These are phyloP conservation scores for Talaromyces islandicus DNA, from an alignment of 2,329 filamentous ascomycete genomes.

Conservation along the genomic window DNA sequence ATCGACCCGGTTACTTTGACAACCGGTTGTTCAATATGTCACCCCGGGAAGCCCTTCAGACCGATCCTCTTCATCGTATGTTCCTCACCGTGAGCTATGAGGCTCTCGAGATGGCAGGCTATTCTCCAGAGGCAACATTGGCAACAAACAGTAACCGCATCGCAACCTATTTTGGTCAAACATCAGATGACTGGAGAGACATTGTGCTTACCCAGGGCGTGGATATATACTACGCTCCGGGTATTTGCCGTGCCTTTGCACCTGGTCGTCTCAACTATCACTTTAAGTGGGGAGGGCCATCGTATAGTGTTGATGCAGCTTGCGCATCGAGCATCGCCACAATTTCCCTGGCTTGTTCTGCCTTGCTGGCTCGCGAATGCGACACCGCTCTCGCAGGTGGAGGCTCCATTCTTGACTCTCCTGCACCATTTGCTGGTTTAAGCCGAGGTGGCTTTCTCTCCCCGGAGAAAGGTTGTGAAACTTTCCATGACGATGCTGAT, in stretches of 20 bases:
- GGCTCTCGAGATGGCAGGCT: constrained; percentile 73
- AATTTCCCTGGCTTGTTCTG: constrained; percentile 57
- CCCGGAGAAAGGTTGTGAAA: constrained; percentile 65
- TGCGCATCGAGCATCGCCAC: constrained; percentile 70
- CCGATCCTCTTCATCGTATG: constrained; percentile 74
- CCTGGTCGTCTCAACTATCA: constrained; percentile 66
- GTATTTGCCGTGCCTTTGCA: constrained; percentile 55
- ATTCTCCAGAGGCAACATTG: constrained; percentile 64
- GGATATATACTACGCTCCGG: constrained; percentile 34
- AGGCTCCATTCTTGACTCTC: constrained; percentile 24
- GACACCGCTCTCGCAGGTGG: constrained; percentile 72
- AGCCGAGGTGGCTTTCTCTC: constrained; percentile 65
- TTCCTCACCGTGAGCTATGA: constrained; percentile 73
- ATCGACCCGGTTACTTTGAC: constrained; percentile 25
- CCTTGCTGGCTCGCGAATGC: constrained; percentile 68
- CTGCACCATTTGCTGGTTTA: constrained; percentile 21
- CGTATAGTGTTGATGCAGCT: constrained; percentile 67
- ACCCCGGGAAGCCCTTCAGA: constrained; percentile 42
- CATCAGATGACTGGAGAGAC: constrained; percentile 71
- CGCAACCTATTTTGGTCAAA: constrained; percentile 69
- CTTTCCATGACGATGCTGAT: constrained; percentile 73
- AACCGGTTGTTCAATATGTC: constrained; percentile 8
- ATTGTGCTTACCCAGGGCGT: constrained; percentile 66
- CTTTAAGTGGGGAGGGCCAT: constrained; percentile 70
- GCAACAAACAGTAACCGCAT: constrained; percentile 60